These are phyloP conservation scores for Pelargonium cotyledonis DNA, from an alignment of 441 rosid genomes.

Conservation along the genomic window DNA sequence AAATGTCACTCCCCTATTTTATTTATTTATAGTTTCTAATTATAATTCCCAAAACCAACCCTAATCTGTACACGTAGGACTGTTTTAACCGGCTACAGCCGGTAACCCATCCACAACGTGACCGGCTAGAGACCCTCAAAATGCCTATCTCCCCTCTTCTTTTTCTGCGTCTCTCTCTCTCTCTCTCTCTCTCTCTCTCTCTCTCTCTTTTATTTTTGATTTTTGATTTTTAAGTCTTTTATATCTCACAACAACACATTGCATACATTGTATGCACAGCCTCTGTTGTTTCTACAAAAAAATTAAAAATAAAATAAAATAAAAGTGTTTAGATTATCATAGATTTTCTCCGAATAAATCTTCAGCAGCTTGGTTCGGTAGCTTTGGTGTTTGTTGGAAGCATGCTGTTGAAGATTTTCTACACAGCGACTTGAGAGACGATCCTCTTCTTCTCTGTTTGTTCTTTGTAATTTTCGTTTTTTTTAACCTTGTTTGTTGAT, in stretches of 20 bases:
- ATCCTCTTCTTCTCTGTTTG: slow-evolving; percentile 13
- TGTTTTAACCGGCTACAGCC: slow-evolving; percentile 40
- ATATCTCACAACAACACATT: slow-evolving; percentile 14
- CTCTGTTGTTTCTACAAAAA: not conserved
- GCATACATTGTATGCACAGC: slow-evolving; percentile 7
- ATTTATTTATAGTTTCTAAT: not conserved
- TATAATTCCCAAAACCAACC: not conserved
- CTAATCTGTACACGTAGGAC: slow-evolving; percentile 20
- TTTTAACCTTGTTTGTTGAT: slow-evolving; percentile 3
- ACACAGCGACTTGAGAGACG: slow-evolving; percentile 19
- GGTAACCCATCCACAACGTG: slow-evolving; percentile 28
- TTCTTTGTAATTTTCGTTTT: slow-evolving; percentile 27
- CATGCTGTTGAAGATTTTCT: slow-evolving; percentile 18
- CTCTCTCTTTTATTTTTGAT: not conserved
- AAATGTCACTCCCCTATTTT: not conserved
- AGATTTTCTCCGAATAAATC: slow-evolving; percentile 4
- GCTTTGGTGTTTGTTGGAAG: slow-evolving; percentile 6
- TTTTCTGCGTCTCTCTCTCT: slow-evolving; percentile 1
- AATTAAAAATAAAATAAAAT: not conserved
- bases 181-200: slow-evolving; percentile 6
- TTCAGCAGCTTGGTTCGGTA: not conserved
- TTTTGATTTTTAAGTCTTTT: slow-evolving; percentile 2
- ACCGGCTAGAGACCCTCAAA: slow-evolving; percentile 40
- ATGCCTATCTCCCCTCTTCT: slow-evolving; percentile 25
- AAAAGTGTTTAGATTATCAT: not conserved